A percentile compares a stretch with the other conserved stretches of the same genome.
Evolutionary conservation across 148 eudicot species (phyloP).

Genomic region (Arbutus unedo): DNA sequence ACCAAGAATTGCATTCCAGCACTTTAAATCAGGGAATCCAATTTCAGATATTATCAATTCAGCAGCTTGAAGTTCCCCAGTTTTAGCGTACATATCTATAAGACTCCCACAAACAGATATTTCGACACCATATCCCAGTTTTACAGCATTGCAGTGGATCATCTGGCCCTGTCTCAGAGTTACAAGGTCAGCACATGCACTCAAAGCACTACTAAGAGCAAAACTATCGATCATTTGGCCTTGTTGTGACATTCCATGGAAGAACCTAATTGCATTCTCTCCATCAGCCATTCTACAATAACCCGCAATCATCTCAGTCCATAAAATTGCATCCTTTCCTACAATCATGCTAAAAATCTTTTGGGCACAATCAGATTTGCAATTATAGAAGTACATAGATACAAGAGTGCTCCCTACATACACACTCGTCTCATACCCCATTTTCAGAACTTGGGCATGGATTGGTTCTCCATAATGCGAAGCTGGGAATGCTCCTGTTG

Average conservation of each 20-base stretch:
- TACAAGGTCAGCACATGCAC: slow-evolving; percentile 86
- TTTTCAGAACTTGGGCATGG: slow-evolving; percentile 52
- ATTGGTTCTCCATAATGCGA: slow-evolving; percentile 56
- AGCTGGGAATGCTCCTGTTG: slow-evolving; percentile 39
- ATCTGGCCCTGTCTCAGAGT: slow-evolving; percentile 57
- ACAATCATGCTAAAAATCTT: slow-evolving; percentile 44
- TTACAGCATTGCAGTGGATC: slow-evolving; percentile 63
- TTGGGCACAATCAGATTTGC: slow-evolving; percentile 47
- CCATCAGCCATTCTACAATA: slow-evolving; percentile 50
- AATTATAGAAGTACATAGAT: slow-evolving; percentile 70
- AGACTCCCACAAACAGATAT: slow-evolving; percentile 69
- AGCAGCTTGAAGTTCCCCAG: slow-evolving; percentile 61
- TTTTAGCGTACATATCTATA: slow-evolving; percentile 78
- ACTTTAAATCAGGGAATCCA: slow-evolving; percentile 51
- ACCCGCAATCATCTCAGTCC: slow-evolving; percentile 85
- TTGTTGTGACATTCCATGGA: slow-evolving; percentile 50
- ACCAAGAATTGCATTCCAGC: slow-evolving; percentile 81
- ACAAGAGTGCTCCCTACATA: slow-evolving; percentile 63
- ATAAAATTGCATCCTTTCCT: slow-evolving; percentile 60
- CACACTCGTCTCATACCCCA: slow-evolving; percentile 52
- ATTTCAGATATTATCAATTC: slow-evolving; percentile 33
- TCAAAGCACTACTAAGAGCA: slow-evolving; percentile 60
- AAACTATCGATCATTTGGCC: slow-evolving; percentile 58
- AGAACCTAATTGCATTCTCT: slow-evolving; percentile 55
- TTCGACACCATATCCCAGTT: slow-evolving; percentile 51